These are phyloP conservation scores for Zychaea mexicana DNA, from an alignment of 371 early-diverging fungal genomes.

Conservation along the genomic window DNA sequence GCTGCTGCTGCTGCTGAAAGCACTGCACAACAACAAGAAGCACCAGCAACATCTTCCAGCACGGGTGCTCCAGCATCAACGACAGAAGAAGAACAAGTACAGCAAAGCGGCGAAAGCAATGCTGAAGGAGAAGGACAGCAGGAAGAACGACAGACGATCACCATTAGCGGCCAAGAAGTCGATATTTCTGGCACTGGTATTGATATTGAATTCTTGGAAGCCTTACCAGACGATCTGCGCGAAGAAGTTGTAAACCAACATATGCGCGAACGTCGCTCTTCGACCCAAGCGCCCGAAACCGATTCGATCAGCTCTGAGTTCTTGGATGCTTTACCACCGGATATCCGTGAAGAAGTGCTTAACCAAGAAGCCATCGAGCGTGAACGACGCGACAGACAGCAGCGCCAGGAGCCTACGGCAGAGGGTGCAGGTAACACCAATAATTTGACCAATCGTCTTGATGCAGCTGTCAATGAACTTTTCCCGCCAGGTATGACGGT, in stretches of 20 bases:
- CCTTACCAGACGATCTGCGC: constrained; percentile 94
- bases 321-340: constrained; percentile 78
- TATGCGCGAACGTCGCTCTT: constrained; percentile 33
- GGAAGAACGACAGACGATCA: constrained; percentile 52
- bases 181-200: constrained; percentile 96
- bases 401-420: constrained; percentile 24
- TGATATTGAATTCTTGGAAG: constrained; percentile 92
- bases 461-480: constrained; percentile 5
- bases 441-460: neutral
- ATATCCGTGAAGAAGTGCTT: constrained; percentile 80
- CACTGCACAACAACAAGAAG: too few species aligned
- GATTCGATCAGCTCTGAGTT: constrained; percentile 74
- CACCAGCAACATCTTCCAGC: constrained; percentile 9
- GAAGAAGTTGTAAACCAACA: constrained; percentile 87
- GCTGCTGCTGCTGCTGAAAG: constrained; percentile 2
- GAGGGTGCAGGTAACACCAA: constrained; percentile 17
- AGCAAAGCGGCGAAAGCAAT: neutral
- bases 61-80: constrained; percentile 5
- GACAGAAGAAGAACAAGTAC: neutral
- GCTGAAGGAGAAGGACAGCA: constrained; percentile 3
- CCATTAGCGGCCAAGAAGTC: constrained; percentile 59
- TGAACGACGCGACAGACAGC: constrained; percentile 51
- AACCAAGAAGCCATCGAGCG: constrained; percentile 66
- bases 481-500: constrained; percentile 6
- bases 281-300: constrained; percentile 30